Evolutionary conservation across 2,329 filamentous ascomycete genomes (phyloP).

Genomic region (Pseudopyricularia cyperi): DNA sequence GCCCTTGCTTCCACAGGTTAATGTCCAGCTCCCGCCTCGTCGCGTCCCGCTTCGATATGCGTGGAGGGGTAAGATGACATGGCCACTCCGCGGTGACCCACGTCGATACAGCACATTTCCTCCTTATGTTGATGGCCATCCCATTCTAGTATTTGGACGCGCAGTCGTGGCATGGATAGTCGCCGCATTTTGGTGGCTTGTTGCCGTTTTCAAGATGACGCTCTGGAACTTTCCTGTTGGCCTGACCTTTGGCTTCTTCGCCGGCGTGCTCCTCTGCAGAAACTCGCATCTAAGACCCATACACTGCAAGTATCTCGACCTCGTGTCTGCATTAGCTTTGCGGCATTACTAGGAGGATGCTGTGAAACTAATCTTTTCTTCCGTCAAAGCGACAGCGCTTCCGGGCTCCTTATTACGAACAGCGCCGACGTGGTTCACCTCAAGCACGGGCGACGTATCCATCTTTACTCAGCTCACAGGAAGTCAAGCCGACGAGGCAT

Average conservation of each 20-base stretch:
- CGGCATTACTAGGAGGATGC: not conserved
- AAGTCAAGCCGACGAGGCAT: not conserved
- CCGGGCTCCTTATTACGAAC: not conserved
- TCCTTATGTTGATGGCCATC: not conserved
- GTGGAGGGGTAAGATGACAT: constrained; percentile 1
- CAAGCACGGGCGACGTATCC: not conserved
- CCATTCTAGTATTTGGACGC: not conserved
- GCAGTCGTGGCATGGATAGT: not conserved
- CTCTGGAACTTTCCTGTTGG: not conserved
- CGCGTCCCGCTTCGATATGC: not conserved
- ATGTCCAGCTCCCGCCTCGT: not conserved
- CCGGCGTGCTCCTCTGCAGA: not conserved
- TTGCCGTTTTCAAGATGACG: not conserved
- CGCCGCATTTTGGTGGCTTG: not conserved
- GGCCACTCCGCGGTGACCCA: constrained; percentile 2
- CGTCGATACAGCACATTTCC: constrained; percentile 3
- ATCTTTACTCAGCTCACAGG: not conserved
- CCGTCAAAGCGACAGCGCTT: not conserved
- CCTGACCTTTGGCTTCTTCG: not conserved
- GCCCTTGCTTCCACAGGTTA: not conserved
- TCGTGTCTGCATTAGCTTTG: not conserved
- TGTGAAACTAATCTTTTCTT: not conserved
- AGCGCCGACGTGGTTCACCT: not conserved
- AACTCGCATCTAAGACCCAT: not conserved
- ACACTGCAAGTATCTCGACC: not conserved